A percentile compares a stretch with the other conserved stretches of the same genome.
Evolutionary conservation across 2,329 filamentous ascomycete species (phyloP).

Genomic region (Alternaria angustiovoidea): DNA sequence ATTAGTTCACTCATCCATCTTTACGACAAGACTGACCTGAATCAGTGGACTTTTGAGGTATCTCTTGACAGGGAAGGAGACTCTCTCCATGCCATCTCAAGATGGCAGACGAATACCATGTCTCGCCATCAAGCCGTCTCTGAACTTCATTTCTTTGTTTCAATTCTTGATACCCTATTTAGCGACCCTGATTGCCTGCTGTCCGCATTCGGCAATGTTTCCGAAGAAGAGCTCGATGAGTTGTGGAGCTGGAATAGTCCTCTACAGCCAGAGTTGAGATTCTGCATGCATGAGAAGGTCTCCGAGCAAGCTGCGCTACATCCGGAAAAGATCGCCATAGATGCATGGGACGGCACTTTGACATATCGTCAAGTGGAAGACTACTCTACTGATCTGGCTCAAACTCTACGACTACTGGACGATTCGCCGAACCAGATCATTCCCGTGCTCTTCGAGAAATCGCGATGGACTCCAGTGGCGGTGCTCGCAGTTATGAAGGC

Average conservation of each 20-base stretch:
- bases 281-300: conserved; percentile 60
- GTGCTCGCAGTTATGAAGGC: conserved; percentile 53
- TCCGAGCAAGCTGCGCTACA: conserved; percentile 47
- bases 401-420: conserved; percentile 34
- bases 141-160: conserved; percentile 55
- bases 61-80: conserved; percentile 34
- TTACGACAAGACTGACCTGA: conserved; percentile 1
- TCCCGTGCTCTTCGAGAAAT: conserved; percentile 53
- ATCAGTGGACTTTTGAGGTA: conserved; percentile 43
- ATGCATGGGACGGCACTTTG: conserved; percentile 49
- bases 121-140: conserved; percentile 55
- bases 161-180: conserved; percentile 49
- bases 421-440: conserved; percentile 44
- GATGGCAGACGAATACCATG: conserved; percentile 54
- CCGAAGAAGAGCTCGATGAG: conserved; percentile 52
- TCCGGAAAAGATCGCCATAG: conserved; percentile 50
- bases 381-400: conserved; percentile 43
- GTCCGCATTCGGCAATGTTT: conserved; percentile 28
- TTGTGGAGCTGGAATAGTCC: conserved; percentile 60
- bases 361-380: conserved; percentile 49
- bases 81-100: conserved; percentile 49
- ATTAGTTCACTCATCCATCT: neutral
- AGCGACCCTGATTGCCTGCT: conserved; percentile 22
- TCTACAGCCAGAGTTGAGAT: conserved; percentile 54
- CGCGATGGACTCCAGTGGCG: conserved; percentile 49